These are phyloP conservation scores for Pseudozyma pruni DNA, from an alignment of 1,284 basidiomycete species.

Conservation along the genomic window DNA sequence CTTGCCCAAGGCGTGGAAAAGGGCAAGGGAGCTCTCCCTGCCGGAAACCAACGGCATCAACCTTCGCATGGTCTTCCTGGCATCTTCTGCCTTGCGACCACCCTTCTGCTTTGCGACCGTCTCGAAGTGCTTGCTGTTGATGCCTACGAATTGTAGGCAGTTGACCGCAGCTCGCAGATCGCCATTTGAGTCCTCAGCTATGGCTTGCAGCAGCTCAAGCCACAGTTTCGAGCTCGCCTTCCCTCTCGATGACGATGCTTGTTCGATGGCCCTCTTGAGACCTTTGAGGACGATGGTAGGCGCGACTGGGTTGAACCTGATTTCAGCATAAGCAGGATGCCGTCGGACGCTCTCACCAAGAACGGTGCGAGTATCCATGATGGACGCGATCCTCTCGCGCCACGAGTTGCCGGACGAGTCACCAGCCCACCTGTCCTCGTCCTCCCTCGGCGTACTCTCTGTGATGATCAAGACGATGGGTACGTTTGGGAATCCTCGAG, in stretches of 20 bases:
- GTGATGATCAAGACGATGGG: conserved; percentile 87
- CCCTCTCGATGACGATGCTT: neutral
- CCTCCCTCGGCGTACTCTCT: conserved; percentile 74
- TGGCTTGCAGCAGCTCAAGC: conserved; percentile 47
- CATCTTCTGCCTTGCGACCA: neutral
- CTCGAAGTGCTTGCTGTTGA: conserved; percentile 29
- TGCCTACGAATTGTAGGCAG: conserved; percentile 81
- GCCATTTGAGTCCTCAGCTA: conserved; percentile 83
- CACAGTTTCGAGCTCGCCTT: conserved; percentile 5
- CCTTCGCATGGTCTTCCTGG: conserved; percentile 6
- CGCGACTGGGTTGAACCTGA: conserved; percentile 91
- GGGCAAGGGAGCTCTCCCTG: conserved; percentile 83
- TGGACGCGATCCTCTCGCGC: conserved; percentile 64
- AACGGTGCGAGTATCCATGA: conserved; percentile 76
- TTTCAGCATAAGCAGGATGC: conserved; percentile 78
- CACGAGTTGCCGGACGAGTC: conserved; percentile 70
- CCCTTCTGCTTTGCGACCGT: neutral
- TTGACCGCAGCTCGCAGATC: conserved; percentile 93
- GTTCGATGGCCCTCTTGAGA: conserved; percentile 70
- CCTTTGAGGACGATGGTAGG: conserved; percentile 84
- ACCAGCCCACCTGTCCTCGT: conserved; percentile 71
- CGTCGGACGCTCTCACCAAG: conserved; percentile 75
- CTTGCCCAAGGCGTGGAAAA: conserved; percentile 94
- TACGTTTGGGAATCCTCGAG: conserved; percentile 18
- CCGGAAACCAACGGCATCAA: conserved; percentile 29